Base-by-base conservation (phyloP, 2,329 filamentous ascomycete species). In the Alternaria viburni region DNA sequence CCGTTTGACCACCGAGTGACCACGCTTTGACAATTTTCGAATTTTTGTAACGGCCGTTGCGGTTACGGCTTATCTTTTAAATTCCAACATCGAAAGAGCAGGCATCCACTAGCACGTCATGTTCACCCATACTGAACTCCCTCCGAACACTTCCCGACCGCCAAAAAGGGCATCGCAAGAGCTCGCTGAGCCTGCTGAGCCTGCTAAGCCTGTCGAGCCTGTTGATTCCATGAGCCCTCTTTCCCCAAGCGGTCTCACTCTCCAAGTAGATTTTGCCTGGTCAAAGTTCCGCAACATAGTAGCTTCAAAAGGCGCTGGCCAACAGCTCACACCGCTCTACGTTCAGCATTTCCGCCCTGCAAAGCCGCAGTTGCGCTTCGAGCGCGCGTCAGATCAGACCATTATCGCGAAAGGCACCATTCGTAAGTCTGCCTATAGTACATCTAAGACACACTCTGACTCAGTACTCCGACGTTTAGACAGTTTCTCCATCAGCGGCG, bases 251-350 rank as follows among this genome's bases (percentile, higher is more conserved):
- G 64, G 68, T 19, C 61, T 66, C 3, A 60, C 49, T 3, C 69
- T 72, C 19, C 62, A 66, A 55, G 65, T 73, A 5, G 64, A 68
- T 47, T 73, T 70, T 30, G 52, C 61, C 3, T 72, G 70, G 70
- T 62, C 59, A 47, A 70, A 70, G 30, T 72, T 72, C 52, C 66
- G 57, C 15, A 72, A 71, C 41, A 46, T 49, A 13, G 56, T 72
- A 32, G 63, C 57, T 56, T 60, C 66, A 21, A 68, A 65, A 32
- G 64, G 61, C 11, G 51, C 56, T 50, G 46, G 57, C 10, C 45
- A 46, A 36, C 47, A 54, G 3, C 59, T 68, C 13, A 62, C 57
- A 2, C 64, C 67, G 13, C 32, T 71, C 15, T 72, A 72, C 60
- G 62, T 65, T 25, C 69, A 71, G 49, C 64, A 69, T 43, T 71